Base-by-base conservation (phyloP, 2,329 filamentous ascomycete species). In the Cryphonectria nitschkei region DNA sequence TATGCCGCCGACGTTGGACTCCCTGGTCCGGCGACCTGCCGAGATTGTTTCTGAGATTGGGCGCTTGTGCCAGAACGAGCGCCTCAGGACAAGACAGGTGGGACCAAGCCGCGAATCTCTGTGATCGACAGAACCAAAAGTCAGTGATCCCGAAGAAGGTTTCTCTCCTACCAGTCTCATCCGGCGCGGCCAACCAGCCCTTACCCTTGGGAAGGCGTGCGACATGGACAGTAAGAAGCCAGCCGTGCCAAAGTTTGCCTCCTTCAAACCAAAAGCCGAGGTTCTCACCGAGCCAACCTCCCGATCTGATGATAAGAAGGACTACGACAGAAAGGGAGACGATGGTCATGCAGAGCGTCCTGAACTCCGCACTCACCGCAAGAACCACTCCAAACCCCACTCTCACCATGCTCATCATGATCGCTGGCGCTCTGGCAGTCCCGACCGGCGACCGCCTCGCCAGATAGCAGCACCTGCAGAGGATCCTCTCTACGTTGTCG, bases 401-500 rank as follows among this genome's bases (percentile, higher is more conserved):
- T 64, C 70, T 16, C 64, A 70, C 50, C 68, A 67, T 41, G 29
- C 32, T 41, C 72, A 50, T 39, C 70, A 66, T 68, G 70, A 68
- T 39, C 70, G 68, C 39, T 68, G 50, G n/a, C 70, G 62, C 6
- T 70, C 70, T 43, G 70, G 61, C 62, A 73, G 72, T 29, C 39
- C 43, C 13, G 72, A 72, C 39, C 50, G 52, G 14, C 67, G 32
- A 37, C 61, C 60, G 32, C 34, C 61, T 22, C 54, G 62, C n/a
- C 14, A 37, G 67, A 26, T 54, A 43, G 61, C 61, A 50, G 52
- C 64, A 32, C 67, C 64, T 41, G 65, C 39, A 26, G 67, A 72
- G 29, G 69, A 75, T 46, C 69, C 75, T 54, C 77, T 86, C 3
- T 95, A 88, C 78, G 76, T 88, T 61, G 76, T 93, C 67, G 95